Conservation (phyloP, 2,329 filamentous ascomycete species). For the Xylaria sp. region DNA sequence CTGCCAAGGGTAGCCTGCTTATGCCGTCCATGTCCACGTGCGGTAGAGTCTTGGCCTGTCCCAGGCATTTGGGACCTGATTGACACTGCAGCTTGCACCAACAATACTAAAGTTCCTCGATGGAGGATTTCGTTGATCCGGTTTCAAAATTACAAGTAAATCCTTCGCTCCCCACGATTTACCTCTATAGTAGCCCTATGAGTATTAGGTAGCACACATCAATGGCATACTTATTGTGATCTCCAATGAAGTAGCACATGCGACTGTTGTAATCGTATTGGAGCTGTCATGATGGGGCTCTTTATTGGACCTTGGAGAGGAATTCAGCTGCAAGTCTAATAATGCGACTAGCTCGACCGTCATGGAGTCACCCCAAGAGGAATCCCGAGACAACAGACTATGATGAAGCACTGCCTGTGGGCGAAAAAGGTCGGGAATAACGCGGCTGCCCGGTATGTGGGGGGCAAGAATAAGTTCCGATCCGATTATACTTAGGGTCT, state of each 20-base stretch:
- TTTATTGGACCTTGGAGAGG: too few relatives aligned
- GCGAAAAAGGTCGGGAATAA: too few relatives aligned
- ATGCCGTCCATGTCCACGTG: constrained; percentile 26
- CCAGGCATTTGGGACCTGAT: constrained; percentile 1
- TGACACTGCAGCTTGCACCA: neutral
- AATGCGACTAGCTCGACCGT: too few relatives aligned
- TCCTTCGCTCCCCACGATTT: neutral
- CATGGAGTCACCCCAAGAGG: too few relatives aligned
- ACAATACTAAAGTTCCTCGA: neutral
- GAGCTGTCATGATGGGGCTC: too few relatives aligned
- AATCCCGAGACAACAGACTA: too few relatives aligned
- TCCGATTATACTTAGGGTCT: too few relatives aligned
- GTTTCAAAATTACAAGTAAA: neutral
- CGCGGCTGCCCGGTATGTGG: neutral
- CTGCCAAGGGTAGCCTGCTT: neutral
- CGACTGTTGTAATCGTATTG: too few relatives aligned
- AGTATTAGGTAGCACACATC: neutral
- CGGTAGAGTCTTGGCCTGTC: neutral
- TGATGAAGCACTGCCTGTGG: too few relatives aligned
- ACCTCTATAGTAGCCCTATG: neutral
- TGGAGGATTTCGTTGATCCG: too few relatives aligned
- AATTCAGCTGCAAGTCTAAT: too few relatives aligned
- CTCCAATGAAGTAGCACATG: neutral
- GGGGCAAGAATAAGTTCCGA: neutral
- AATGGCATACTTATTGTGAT: neutral